These are phyloP conservation scores for Dipteronia sinensis DNA, from an alignment of 345 rosid genomes.

Conservation along the genomic window DNA sequence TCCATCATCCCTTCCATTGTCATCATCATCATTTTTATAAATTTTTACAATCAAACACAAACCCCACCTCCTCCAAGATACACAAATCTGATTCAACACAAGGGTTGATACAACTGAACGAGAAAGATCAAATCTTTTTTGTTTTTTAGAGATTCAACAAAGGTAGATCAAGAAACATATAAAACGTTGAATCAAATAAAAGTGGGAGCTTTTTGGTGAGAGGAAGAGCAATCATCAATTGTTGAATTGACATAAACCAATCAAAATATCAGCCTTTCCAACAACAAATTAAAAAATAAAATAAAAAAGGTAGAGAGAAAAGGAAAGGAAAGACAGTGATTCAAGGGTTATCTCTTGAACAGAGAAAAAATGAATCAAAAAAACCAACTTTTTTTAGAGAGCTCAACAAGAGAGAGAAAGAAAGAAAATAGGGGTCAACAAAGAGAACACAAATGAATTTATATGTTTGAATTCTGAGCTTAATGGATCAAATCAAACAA, in stretches of 20 bases:
- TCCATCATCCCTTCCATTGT: conserved; percentile 78
- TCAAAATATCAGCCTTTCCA: conserved; percentile 12
- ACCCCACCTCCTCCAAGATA: conserved; percentile 1
- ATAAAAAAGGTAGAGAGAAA: neutral
- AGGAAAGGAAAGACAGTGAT: neutral
- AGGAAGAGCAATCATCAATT: conserved; percentile 4
- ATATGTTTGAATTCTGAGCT: conserved; percentile 24
- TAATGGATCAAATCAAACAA: conserved; percentile 32
- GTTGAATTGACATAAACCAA: neutral
- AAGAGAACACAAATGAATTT: conserved; percentile 28
- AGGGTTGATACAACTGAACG: conserved; percentile 21
- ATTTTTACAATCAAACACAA: conserved; percentile 2
- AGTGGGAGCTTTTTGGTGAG: conserved; percentile 10
- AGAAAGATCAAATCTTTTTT: conserved; percentile 14
- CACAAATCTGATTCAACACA: neutral
- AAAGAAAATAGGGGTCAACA: conserved; percentile 23
- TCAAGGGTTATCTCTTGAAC: conserved; percentile 14
- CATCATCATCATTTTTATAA: conserved; percentile 65
- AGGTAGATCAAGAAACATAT: neutral
- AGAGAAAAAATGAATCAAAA: conserved; percentile 20
- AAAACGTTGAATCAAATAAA: conserved; percentile 15
- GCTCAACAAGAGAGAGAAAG: conserved; percentile 6
- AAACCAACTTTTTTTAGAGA: neutral
- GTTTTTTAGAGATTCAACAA: neutral
- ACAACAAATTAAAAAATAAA: neutral